Evolutionary conservation across 1,284 basidiomycete species (phyloP), one percentile per base, ranked within the genome.

Genomic region (Peniophora sp.): DNA sequence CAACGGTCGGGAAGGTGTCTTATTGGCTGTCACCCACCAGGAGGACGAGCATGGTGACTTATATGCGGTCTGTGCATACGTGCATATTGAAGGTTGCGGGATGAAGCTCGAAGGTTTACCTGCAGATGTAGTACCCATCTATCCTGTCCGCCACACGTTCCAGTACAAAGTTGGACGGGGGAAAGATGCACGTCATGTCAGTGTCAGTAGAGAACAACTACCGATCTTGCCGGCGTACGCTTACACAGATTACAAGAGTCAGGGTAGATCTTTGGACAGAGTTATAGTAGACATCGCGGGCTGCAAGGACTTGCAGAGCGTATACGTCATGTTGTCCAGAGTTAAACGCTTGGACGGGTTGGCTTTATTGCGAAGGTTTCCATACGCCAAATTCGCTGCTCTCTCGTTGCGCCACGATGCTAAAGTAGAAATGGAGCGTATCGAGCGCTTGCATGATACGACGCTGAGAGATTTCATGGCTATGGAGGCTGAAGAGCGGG

Each of bases 201-300:
- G 10, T 41, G 23, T 60, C 34, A 23, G 12, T 2, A 46, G 60
- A 11, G 48, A 38, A 2, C 63, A 64, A 47, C 6, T 64, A 0
- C 63, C 63, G 0, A 14, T 65, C 0, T 16, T 60, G 2, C 63
- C 63, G 2, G 58, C 60, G 2, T 65, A 62, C 50, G 50, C 55
- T 0, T 60, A 59, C n/a, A 65, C 63, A 1, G 62, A 60, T 20
- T 61, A 60, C 44, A 65, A 64, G 46, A 58, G 58, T 39, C 63
- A 65, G 50, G 63, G 63, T 0, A 47, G 58, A 9, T 22, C 44
- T 6, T 25, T 45, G 9, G 44, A 45, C 22, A 22, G 8, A 22
- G 44, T 24, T 6, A 45, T 45, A 8, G 44, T 45, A 14, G 23
- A 45, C 22, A 3, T 45, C 22, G 44, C 44, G 3, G n/a, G 44